Evolutionary conservation across 345 rosid genomes (phyloP).

Genomic region (Microthlaspi erraticum): DNA sequence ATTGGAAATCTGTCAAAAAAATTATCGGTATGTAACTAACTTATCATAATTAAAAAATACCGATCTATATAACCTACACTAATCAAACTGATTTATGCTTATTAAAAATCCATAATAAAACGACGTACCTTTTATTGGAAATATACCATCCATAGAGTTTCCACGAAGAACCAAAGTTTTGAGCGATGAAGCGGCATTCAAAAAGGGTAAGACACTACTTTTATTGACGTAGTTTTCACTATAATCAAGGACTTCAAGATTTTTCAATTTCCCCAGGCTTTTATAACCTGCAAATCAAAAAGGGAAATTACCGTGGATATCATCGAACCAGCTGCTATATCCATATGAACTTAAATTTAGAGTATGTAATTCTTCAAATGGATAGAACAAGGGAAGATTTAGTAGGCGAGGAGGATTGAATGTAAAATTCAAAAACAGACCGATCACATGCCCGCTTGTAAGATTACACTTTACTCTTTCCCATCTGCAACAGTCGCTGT

Average conservation of each 20-base stretch:
- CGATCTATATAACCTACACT: no score
- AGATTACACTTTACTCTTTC: constrained; percentile 13
- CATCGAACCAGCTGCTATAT: constrained; percentile 18
- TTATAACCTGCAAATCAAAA: constrained; percentile 19
- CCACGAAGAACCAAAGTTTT: constrained; percentile 6
- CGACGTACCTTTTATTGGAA: constrained; percentile 14
- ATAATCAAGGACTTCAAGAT: background rate
- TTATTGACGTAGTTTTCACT: background rate
- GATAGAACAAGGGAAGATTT: constrained; percentile 32
- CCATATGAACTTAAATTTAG: background rate
- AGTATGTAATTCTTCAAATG: constrained; percentile 12
- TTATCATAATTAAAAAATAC: background rate
- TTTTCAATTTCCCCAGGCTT: constrained; percentile 13
- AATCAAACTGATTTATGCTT: background rate
- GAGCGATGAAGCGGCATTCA: constrained; percentile 16
- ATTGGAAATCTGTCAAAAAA: no score
- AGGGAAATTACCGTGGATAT: constrained; percentile 17
- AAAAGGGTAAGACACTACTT: background rate
- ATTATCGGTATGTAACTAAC: no score
- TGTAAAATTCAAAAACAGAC: background rate
- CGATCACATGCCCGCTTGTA: background rate
- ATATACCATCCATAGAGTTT: background rate
- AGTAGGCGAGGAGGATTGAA: background rate
- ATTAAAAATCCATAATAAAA: no score
- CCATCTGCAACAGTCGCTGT: constrained; percentile 23